Evolutionary conservation across 2,329 filamentous ascomycete genomes (phyloP).

Genomic region (Trichophyton simii): DNA sequence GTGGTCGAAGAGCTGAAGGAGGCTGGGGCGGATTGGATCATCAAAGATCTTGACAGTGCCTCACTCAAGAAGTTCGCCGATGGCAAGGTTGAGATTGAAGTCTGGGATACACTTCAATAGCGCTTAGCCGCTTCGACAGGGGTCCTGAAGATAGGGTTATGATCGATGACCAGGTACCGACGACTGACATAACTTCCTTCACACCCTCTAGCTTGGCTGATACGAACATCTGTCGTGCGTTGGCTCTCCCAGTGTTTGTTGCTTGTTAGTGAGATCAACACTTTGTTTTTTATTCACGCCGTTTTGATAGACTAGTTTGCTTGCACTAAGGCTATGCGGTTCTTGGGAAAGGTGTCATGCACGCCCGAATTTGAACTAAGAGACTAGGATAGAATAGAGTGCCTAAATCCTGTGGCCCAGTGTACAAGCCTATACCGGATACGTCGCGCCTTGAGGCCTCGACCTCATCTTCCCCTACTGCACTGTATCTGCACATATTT

Average conservation of each 20-base stretch:
- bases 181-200: not conserved
- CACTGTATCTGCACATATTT: not conserved
- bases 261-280: not conserved
- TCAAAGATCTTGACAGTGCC: constrained; percentile 65
- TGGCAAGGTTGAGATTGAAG: constrained; percentile 54
- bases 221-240: not conserved
- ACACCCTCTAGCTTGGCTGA: not conserved
- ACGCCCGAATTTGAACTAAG: not conserved
- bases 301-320: not conserved
- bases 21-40: constrained; percentile 79
- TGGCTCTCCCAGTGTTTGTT: not conserved
- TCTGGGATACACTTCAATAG: constrained; percentile 44
- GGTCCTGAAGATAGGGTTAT: constrained; percentile 1
- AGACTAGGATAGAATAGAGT: not conserved
- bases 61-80: constrained; percentile 45
- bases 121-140: not conserved
- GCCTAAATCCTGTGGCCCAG: not conserved
- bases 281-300: not conserved
- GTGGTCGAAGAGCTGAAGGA: constrained; percentile 55
- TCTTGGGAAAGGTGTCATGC: not conserved
- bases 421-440: not conserved
- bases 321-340: not conserved
- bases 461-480: not conserved
- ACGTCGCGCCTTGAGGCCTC: not conserved
- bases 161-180: not conserved